Evolutionary conservation across 306 rosid species (phyloP).

Genomic region (Luffa aegyptiaca): DNA sequence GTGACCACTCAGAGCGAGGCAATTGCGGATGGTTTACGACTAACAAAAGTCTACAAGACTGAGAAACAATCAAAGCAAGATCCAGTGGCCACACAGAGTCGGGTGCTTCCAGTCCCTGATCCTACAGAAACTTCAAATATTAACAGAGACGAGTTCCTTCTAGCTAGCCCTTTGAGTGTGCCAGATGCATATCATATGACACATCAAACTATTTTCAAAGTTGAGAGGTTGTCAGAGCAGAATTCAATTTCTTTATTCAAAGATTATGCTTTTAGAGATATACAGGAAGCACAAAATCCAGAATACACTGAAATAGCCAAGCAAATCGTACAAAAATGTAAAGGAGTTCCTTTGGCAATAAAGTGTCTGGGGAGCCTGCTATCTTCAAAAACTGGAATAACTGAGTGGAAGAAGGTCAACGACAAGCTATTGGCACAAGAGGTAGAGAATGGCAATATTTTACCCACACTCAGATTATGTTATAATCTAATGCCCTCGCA

Average conservation of each 20-base stretch:
- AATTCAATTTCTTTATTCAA: neutral
- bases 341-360: conserved; percentile 9
- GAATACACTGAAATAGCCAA: neutral
- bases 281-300: neutral
- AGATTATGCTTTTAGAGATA: neutral
- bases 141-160: neutral
- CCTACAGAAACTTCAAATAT: neutral
- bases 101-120: neutral
- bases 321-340: neutral
- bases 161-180: neutral
- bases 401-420: neutral
- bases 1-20: neutral
- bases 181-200: neutral
- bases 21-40: neutral
- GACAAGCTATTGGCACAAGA: neutral
- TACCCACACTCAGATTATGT: neutral
- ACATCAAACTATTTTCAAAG: neutral
- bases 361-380: neutral
- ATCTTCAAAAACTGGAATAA: neutral
- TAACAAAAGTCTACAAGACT: neutral
- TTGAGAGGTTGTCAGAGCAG: neutral
- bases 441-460: neutral
- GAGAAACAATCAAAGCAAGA: neutral
- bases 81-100: neutral
- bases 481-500: conserved; percentile 9